These are phyloP conservation scores for Penicillium sp. DNA, from an alignment of 2,329 filamentous ascomycete species.

Conservation along the genomic window DNA sequence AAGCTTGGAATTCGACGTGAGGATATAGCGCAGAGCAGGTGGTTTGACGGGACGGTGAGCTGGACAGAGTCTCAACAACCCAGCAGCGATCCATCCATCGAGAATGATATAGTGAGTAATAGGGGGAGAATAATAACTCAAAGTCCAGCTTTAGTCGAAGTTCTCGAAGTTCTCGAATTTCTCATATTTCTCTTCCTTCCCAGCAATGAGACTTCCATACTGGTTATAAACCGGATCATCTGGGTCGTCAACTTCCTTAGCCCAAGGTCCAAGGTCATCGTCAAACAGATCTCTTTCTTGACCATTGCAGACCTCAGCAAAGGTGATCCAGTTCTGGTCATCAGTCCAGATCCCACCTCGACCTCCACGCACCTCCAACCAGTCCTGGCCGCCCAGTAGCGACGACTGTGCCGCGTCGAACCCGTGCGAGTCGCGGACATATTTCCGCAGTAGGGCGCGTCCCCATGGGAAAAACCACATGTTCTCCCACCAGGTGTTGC, in stretches of 20 bases:
- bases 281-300: conserved; percentile 49
- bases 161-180: not conserved
- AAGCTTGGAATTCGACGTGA: not conserved
- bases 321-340: conserved; percentile 50
- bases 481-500: conserved; percentile 43
- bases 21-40: not conserved
- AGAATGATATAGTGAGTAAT: not conserved
- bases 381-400: conserved; percentile 47
- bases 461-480: conserved; percentile 53
- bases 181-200: conserved; percentile 28
- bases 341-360: conserved; percentile 57
- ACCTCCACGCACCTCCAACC: conserved; percentile 53
- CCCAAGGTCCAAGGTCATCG: conserved; percentile 48
- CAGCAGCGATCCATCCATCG: not conserved
- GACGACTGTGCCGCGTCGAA: conserved; percentile 46
- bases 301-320: conserved; percentile 50
- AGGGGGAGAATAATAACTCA: not conserved
- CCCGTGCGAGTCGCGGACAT: conserved; percentile 48
- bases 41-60: not conserved
- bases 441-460: conserved; percentile 52
- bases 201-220: conserved; percentile 39
- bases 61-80: not conserved
- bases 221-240: conserved; percentile 40
- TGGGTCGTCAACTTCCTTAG: conserved; percentile 35
- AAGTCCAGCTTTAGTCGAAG: not conserved